phyloP scores from a whole-genome alignment of 179 eudicot species.

The Dionaea muscipula region DNA sequence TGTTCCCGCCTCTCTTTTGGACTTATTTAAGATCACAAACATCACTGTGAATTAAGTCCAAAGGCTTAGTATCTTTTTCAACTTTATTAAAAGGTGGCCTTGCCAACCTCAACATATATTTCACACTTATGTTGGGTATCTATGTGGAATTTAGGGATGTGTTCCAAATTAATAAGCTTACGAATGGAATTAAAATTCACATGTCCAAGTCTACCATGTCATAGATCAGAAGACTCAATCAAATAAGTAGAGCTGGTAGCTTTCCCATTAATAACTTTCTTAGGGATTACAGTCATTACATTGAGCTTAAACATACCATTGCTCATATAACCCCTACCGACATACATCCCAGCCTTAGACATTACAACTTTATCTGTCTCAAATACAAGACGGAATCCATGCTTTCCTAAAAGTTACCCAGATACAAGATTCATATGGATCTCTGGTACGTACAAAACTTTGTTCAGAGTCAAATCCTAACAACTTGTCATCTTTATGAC shows the following conservation, averaged over 20 bases:
- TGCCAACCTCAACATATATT: neutral
- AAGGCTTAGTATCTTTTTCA: neutral
- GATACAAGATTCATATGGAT: neutral
- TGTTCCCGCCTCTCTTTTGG: neutral
- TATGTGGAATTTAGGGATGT: too few relatives aligned
- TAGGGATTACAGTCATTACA: too few relatives aligned
- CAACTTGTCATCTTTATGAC: neutral
- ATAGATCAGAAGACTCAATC: slow-evolving; percentile 4
- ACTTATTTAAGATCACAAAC: neutral
- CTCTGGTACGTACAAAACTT: neutral
- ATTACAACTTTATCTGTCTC: neutral
- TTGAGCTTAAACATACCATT: neutral
- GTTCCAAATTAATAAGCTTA: neutral
- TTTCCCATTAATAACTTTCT: neutral
- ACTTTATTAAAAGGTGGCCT: neutral
- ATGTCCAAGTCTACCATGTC: slow-evolving; percentile 8
- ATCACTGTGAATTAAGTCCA: neutral
- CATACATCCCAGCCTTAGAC: neutral
- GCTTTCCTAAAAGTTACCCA: neutral
- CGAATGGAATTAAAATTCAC: neutral
- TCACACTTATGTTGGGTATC: too few relatives aligned
- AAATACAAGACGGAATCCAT: neutral
- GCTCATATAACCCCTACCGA: neutral
- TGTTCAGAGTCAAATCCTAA: neutral
- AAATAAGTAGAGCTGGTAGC: neutral